Base-by-base conservation (phyloP, 371 early-diverging fungal species). In the Mucor plumbeus region DNA sequence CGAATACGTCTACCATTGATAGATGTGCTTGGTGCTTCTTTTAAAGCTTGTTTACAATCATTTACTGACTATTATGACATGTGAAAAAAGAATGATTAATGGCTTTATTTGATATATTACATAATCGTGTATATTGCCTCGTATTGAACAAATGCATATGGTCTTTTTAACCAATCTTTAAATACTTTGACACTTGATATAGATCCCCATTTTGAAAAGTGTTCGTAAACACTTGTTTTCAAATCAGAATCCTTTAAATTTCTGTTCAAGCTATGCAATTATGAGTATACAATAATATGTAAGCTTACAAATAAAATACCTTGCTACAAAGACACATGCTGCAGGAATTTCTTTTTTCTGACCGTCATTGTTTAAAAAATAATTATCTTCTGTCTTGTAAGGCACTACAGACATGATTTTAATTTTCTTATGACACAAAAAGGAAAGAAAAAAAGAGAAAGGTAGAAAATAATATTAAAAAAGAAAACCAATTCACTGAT, bases 71-170 rank as follows among this genome's bases (percentile, higher is more conserved):
- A 63, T 19, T 26, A 21, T 40, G 15, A 1, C 48, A 34, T 8
- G 21, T 48, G 61, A 41, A 31, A 41, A 31, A 59, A 26, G 58
- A 59, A 7, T 41, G 61, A 36, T 44, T 17, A 17, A 61, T n/a
- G 7, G 17, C 48, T 48, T 17, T 19, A 1, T 48, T 21, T 26
- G 50, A 50, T 50, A 50, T 50, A 50, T 50, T 50, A 50, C 50
- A 50, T 50, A 50, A 50, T n/a, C 26, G 9, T 50, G 0, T 71
- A 88, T n/a, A n/a, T n/a, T n/a, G n/a, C 91, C 76, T 88, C 86
- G 74, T 85, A 95, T 65, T 94, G 94, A 3, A 95, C 95, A 76
- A 95, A 95, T 0, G 93, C 90, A 70, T 92, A 95, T 0, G 95
- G 95, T n/a, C 95, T 76, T 19, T 82, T 72, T 76, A 89, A 73